Percentiles rank a stretch among this genome's conserved stretches.
These are phyloP conservation scores for Calocera viscosa DNA, from an alignment of 768 basidiomycete genomes.

Conservation along the genomic window DNA sequence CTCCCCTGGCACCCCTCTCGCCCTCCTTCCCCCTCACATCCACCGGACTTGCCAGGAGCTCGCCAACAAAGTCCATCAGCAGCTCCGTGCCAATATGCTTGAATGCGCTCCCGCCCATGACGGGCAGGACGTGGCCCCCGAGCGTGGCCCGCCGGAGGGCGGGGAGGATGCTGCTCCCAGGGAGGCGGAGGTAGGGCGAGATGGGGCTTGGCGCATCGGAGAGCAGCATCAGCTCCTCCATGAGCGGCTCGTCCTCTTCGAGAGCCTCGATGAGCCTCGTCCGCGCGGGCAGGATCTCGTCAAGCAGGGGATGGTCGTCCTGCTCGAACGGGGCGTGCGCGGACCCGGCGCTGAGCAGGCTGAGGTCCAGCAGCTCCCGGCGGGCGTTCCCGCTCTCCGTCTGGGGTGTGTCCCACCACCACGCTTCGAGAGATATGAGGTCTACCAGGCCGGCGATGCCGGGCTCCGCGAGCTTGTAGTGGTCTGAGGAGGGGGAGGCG, in stretches of 20 bases:
- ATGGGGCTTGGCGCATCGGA: constrained; percentile 34
- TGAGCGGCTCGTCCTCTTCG: constrained; percentile 68
- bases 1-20: constrained; percentile 56
- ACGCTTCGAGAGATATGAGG: constrained; percentile 70
- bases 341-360: neutral
- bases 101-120: constrained; percentile 71
- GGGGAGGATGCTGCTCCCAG: constrained; percentile 40
- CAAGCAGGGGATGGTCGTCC: constrained; percentile 50
- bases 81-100: constrained; percentile 71
- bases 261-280: constrained; percentile 61
- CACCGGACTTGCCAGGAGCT: constrained; percentile 62
- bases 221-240: constrained; percentile 52
- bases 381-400: constrained; percentile 29
- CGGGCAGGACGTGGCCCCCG: constrained; percentile 54
- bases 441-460: constrained; percentile 78
- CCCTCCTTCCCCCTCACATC: constrained; percentile 46
- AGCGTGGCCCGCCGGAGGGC: constrained; percentile 59
- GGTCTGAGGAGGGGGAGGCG: constrained; percentile 54
- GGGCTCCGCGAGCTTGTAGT: constrained; percentile 63
- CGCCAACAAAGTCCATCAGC: constrained; percentile 70
- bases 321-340: neutral
- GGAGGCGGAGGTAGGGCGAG: constrained; percentile 53
- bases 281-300: constrained; percentile 55
- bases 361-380: neutral
- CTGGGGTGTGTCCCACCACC: constrained; percentile 51